Base-by-base conservation (phyloP, 352 stramenopile genomes). In the Globisporangium nagaii region DNA sequence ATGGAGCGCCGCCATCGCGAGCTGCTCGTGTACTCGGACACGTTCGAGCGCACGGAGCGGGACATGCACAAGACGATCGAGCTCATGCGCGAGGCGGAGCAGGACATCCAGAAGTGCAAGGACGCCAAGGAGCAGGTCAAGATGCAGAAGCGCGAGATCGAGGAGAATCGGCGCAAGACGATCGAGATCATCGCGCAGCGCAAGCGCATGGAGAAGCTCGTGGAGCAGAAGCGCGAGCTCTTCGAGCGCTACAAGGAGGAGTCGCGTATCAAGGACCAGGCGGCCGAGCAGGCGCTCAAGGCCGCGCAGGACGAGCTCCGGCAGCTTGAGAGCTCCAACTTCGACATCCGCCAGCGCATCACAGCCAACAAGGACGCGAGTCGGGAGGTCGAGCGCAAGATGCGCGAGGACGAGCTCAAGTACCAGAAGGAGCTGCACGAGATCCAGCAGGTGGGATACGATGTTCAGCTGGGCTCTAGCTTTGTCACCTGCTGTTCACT, bases 81-180 rank as follows among this genome's bases (percentile, higher is more conserved):
- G 39, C 62, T 92, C 28, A 71, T 94, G 52, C 57, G 62, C 25
- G 82, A 87, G 24, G 75, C 82, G 15, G 75, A 90, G 25, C 58
- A 67, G 20, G 82, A 90, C 53, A 76, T 90, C 36, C 60, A 71
- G 15, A 72, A 73, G 11, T 88, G 72, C 68, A 90, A 86, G 45
- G 62, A 80, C 35, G 75, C 71, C 22, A 94, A 94, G 32, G 64
- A 84, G 20, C 69, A 91, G 53, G 75, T 94, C 36, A 88, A 88
- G 58, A 34, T 58, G 17, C 60, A 79, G 44, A 70, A 63, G 13
- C 60, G 70, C 19, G 65, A 85, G 28, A 84, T 92, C 46, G 60
- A 69, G 0, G 66, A 87, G 27, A 78, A 87, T 24, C 36, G 66
- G 8, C 59, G 63, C 30, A 69, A 78, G 45, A 73, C 66, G 6